phyloP scores from a whole-genome alignment of 345 rosid genomes.

The Populus deltoides region DNA sequence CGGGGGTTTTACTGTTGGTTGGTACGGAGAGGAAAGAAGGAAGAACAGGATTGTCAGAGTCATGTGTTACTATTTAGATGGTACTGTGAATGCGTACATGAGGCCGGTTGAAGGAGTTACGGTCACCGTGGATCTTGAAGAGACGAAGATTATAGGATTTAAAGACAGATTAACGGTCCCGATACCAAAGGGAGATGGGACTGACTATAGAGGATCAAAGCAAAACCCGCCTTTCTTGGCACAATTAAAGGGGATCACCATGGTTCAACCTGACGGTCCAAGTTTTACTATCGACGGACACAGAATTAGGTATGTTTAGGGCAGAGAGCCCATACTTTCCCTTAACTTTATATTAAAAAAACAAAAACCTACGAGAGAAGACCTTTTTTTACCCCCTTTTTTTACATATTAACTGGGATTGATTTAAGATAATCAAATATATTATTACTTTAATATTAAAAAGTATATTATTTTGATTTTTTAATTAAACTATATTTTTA shows the following conservation, averaged over 20 bases:
- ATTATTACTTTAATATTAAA: no score
- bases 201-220: slow-evolving; percentile 39
- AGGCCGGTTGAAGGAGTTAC: slow-evolving; percentile 40
- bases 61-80: slow-evolving; percentile 34
- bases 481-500: no score
- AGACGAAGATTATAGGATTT: slow-evolving; percentile 26
- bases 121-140: slow-evolving; percentile 33
- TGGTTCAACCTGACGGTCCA: slow-evolving; percentile 43
- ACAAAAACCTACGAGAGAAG: no score
- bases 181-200: slow-evolving; percentile 36
- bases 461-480: no score
- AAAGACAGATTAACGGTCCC: slow-evolving; percentile 24
- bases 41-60: slow-evolving; percentile 29
- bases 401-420: fast-evolving
- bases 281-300: slow-evolving; percentile 37
- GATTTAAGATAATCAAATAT: fast-evolving
- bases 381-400: no score
- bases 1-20: slow-evolving; percentile 22
- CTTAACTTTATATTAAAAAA: no score
- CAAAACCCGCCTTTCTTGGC: slow-evolving; percentile 21
- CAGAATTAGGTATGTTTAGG: slow-evolving; percentile 20
- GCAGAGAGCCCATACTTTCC: no score
- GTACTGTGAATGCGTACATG: slow-evolving; percentile 36
- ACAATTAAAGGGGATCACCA: slow-evolving; percentile 20
- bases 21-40: slow-evolving; percentile 32